A percentile compares a stretch with the other conserved stretches of the same genome.
These are phyloP conservation scores for Botrytis hyacinthi DNA, from an alignment of 2,329 filamentous ascomycete genomes.

Conservation along the genomic window DNA sequence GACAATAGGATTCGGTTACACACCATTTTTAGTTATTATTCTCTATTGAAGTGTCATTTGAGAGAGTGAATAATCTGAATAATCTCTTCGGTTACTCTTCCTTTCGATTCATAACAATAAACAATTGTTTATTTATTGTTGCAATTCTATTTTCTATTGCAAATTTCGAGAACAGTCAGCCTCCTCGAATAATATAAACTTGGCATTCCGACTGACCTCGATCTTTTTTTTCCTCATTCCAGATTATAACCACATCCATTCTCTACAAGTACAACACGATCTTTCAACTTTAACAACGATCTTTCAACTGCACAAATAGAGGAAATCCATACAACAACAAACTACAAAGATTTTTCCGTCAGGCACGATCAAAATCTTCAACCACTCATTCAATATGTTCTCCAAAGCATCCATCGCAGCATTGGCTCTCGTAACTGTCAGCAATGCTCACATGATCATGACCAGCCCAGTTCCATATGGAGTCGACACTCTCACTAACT, in stretches of 20 bases:
- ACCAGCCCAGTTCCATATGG: conserved; percentile 63
- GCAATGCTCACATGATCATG: conserved; percentile 76
- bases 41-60: neutral
- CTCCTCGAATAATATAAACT: conserved; percentile 14
- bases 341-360: conserved; percentile 30
- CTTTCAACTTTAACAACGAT: neutral
- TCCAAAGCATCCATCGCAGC: conserved; percentile 53
- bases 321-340: neutral
- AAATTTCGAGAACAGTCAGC: neutral
- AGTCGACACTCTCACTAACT: conserved; percentile 52
- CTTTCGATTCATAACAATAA: neutral
- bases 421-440: conserved; percentile 56
- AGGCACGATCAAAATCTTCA: conserved; percentile 29
- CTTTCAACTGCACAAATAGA: neutral
- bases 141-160: neutral
- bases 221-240: conserved; percentile 9
- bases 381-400: conserved; percentile 41
- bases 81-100: neutral
- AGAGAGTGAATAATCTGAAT: neutral
- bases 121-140: neutral
- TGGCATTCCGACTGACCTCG: conserved; percentile 1
- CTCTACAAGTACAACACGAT: neutral
- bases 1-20: neutral
- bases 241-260: conserved; percentile 3
- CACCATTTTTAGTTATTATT: neutral